These are phyloP conservation scores for Rhodotorula kratochvilovae DNA, from an alignment of 768 basidiomycete species.

Conservation along the genomic window DNA sequence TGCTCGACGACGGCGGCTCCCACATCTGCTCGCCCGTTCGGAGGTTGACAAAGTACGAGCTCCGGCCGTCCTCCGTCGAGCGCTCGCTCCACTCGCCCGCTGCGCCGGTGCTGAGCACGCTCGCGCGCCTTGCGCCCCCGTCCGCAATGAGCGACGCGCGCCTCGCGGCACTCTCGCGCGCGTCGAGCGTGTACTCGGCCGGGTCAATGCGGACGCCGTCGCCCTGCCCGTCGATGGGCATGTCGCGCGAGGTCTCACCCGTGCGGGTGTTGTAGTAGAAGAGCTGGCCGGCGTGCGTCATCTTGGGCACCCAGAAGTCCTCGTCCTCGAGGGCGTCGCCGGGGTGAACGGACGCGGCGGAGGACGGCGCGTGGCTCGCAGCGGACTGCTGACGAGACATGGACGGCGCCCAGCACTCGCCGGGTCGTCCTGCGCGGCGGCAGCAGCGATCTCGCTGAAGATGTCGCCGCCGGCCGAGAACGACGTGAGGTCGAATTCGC, in stretches of 20 bases:
- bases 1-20: background rate
- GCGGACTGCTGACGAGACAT: background rate
- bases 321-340: slow-evolving; percentile 34
- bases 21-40: slow-evolving; percentile 32
- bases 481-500: slow-evolving; percentile 23
- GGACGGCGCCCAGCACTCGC: background rate
- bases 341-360: background rate
- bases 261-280: slow-evolving; percentile 80
- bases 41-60: slow-evolving; percentile 21
- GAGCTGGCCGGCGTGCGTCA: slow-evolving; percentile 80
- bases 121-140: background rate
- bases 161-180: background rate
- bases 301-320: slow-evolving; percentile 87
- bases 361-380: background rate
- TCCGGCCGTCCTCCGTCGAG: slow-evolving; percentile 11
- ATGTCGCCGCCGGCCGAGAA: slow-evolving; percentile 42
- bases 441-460: slow-evolving; percentile 44
- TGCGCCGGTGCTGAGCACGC: background rate
- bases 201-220: slow-evolving; percentile 30
- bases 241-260: slow-evolving; percentile 62
- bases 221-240: slow-evolving; percentile 34
- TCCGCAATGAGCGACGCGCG: background rate
- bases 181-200: slow-evolving; percentile 13
- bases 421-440: slow-evolving; percentile 21
- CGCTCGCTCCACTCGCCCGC: slow-evolving; percentile 20